Conservation (phyloP, 805 yeast species). For the Lipomyces sp. region DNA sequence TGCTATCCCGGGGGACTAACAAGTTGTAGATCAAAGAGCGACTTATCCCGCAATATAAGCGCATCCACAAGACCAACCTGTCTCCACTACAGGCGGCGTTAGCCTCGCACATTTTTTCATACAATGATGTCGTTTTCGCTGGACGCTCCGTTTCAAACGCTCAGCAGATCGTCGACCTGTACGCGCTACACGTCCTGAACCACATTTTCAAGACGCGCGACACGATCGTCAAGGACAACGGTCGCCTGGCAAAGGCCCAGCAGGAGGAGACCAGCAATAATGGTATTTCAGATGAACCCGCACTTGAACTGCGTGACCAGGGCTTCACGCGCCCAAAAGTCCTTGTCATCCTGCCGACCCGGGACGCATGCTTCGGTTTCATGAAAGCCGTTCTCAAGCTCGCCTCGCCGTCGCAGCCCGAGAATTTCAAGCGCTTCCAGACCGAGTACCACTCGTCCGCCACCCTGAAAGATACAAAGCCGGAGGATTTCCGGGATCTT, state of each 20-base stretch:
- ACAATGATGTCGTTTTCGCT: constrained; percentile 68
- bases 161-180: constrained; percentile 56
- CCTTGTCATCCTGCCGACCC: constrained; percentile 75
- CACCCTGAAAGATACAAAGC: constrained; percentile 55
- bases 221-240: constrained; percentile 72
- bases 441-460: constrained; percentile 61
- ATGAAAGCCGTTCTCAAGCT: constrained; percentile 58
- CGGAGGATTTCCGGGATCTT: constrained; percentile 73
- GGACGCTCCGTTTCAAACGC: constrained; percentile 51
- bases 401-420: constrained; percentile 71
- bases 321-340: constrained; percentile 94
- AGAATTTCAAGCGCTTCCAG: constrained; percentile 71
- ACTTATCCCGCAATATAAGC: constrained; percentile 28
- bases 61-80: constrained; percentile 34
- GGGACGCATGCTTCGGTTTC: constrained; percentile 70
- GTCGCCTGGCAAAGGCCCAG: constrained; percentile 46
- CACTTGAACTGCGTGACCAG: constrained; percentile 74
- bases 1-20: too few relatives aligned
- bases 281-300: too few relatives aligned
- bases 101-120: constrained; percentile 64
- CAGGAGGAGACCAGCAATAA: too few relatives aligned
- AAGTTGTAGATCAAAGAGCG: constrained; percentile 18
- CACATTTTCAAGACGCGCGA: constrained; percentile 75
- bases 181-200: constrained; percentile 69
- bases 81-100: constrained; percentile 50